Base-by-base conservation (phyloP, 192 early-diverging fungal species). In the Diversispora epigaea region DNA sequence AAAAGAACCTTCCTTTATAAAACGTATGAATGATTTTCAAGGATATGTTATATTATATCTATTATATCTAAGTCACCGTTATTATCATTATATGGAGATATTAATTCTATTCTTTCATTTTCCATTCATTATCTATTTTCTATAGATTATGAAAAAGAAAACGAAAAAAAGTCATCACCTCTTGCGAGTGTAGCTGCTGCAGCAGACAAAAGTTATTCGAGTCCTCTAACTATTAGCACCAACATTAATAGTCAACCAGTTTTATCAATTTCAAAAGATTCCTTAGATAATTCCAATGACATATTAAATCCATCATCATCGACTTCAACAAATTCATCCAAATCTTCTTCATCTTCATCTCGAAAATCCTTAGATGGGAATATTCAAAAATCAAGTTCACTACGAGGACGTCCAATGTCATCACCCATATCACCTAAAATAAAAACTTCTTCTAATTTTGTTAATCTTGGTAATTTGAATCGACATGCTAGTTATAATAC, bases 201-300 rank as follows among this genome's bases (percentile, higher is more conserved):
- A 10, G 40, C 19, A 11, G 47, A 47, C 21, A 67, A 67, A 67
- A 47, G 45, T 12, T 67, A 67, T 46, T 67, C 65, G 45, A 67
- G 47, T 25, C 65, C 44, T 49, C 2, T 32, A 32, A 1, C 25
- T 32, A 32, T 32, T 32, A 32, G 25, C 2, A 32, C 2, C 25
- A 32, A 32, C 0, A 32, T 1, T 32, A 70, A n/a, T 11, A 72
- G 70, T 47, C 70, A 72, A 8, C 68, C 50, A 56, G 32, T 50
- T 9, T 56, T 55, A 15, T 70, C 52, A 21, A 17, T 32, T 14
- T 12, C 25, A 45, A 55, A 14, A 25, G 15, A 50, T 41, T 17
- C 5, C 19, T 40, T 22, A 52, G 43, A 40, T 49, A 43, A 41
- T 39, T 70, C 68, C 55, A 25, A 17, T 32, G 47, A 52, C 19